Evolutionary conservation across 164 flowering plant genomes (phyloP).

Genomic region (Stephania yunnanensis): DNA sequence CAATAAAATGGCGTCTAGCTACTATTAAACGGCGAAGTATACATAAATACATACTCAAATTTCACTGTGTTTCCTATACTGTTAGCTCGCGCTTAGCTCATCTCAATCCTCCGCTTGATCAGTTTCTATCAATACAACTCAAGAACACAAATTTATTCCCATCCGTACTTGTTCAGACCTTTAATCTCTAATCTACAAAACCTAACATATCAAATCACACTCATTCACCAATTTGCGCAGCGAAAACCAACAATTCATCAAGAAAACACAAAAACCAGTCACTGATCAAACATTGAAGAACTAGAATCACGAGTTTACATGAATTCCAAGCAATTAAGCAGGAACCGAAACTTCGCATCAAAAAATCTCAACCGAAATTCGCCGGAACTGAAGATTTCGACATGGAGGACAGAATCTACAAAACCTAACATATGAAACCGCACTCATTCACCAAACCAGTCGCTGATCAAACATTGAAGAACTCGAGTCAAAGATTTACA

Average conservation of each 20-base stretch:
- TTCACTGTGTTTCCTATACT: neutral
- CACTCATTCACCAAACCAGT: too few relatives aligned
- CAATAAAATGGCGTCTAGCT: neutral
- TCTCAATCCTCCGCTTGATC: too few relatives aligned
- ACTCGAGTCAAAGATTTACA: too few relatives aligned
- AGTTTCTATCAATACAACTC: too few relatives aligned
- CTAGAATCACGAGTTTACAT: neutral
- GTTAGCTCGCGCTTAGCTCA: too few relatives aligned
- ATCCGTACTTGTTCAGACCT: too few relatives aligned
- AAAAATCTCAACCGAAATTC: conserved; percentile 28
- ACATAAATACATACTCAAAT: neutral
- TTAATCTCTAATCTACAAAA: neutral
- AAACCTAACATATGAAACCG: too few relatives aligned
- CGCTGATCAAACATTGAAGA: neutral
- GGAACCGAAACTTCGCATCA: neutral
- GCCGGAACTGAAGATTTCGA: conserved; percentile 28
- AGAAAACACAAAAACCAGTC: neutral
- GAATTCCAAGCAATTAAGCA: neutral
- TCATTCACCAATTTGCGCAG: neutral
- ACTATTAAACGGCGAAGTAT: too few relatives aligned
- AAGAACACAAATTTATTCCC: too few relatives aligned
- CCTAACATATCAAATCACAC: neutral
- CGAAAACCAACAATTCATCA: neutral
- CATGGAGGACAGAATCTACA: conserved; percentile 9
- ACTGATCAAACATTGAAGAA: neutral